Evolutionary conservation across 345 rosid genomes (phyloP).

Genomic region (Citrus sp.): DNA sequence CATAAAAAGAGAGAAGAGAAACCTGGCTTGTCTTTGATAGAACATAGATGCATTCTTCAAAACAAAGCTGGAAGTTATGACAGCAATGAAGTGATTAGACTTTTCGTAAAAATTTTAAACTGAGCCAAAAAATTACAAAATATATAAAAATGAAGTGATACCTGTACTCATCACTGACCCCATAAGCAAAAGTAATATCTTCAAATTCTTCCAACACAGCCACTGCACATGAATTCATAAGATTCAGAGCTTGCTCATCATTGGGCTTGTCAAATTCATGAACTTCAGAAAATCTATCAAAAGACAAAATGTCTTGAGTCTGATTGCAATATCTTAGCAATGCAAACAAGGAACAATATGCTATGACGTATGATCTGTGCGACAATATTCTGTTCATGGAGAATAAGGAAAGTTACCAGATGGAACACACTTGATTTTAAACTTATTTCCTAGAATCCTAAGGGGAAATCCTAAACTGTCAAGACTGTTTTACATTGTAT

Average conservation of each 20-base stretch:
- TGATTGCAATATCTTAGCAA: constrained; percentile 14
- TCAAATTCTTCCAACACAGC: constrained; percentile 66
- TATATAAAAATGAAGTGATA: constrained; percentile 13
- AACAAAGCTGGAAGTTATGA: constrained; percentile 55
- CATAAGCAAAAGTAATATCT: constrained; percentile 70
- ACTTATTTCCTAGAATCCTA: background rate
- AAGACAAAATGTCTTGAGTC: constrained; percentile 27
- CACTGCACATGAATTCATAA: constrained; percentile 86
- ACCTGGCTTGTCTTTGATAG: constrained; percentile 69
- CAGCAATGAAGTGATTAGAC: constrained; percentile 14
- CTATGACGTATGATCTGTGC: background rate
- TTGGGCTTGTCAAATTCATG: constrained; percentile 91
- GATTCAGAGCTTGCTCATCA: constrained; percentile 80
- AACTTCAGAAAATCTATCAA: constrained; percentile 69
- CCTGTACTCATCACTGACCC: constrained; percentile 96
- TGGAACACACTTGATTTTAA: background rate
- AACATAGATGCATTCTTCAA: constrained; percentile 60
- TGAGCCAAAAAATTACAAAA: constrained; percentile 9
- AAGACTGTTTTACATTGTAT: background rate
- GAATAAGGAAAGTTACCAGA: background rate
- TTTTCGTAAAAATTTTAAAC: background rate
- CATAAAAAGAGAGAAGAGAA: constrained; percentile 2
- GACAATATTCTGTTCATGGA: background rate
- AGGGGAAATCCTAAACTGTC: background rate
- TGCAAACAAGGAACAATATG: constrained; percentile 6